phyloP scores from a whole-genome alignment of 257 asterid species.

The Nicotiana tomentosiformis region DNA sequence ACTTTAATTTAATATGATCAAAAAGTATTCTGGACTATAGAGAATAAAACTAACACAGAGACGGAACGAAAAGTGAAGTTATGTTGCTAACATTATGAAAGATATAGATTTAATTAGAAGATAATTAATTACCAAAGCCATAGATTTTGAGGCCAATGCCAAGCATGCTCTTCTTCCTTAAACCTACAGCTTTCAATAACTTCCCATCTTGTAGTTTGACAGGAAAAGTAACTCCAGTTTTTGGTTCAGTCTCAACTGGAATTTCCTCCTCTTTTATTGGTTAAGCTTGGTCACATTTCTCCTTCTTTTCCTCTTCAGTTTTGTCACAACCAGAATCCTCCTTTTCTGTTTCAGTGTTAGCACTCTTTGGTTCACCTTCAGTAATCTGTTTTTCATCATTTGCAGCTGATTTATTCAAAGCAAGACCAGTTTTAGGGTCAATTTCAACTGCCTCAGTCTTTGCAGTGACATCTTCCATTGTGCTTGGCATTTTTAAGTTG shows the following conservation, averaged over 20 bases:
- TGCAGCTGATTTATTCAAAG: slow-evolving; percentile 15
- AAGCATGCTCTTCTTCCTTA: slow-evolving; percentile 76
- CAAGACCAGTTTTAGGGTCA: slow-evolving; percentile 33
- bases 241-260: slow-evolving; percentile 51
- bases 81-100: background rate
- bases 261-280: slow-evolving; percentile 33
- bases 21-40: too few relatives aligned
- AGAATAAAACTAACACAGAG: too few relatives aligned
- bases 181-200: slow-evolving; percentile 49
- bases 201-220: slow-evolving; percentile 48
- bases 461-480: slow-evolving; percentile 32
- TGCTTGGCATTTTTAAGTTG: slow-evolving; percentile 36
- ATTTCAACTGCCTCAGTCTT: slow-evolving; percentile 40
- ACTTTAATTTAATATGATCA: too few relatives aligned
- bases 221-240: slow-evolving; percentile 60
- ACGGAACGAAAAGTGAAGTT: too few relatives aligned
- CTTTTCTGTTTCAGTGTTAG: background rate
- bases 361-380: slow-evolving; percentile 4
- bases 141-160: slow-evolving; percentile 65
- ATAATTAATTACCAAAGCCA: slow-evolving; percentile 42
- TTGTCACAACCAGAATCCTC: slow-evolving; percentile 20
- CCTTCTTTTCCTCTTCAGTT: slow-evolving; percentile 21
- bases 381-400: slow-evolving; percentile 16
- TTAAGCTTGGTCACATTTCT: slow-evolving; percentile 15
- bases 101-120: too few relatives aligned